Base-by-base conservation (phyloP, 257 asterid genomes). In the Knoxia roxburghii region DNA sequence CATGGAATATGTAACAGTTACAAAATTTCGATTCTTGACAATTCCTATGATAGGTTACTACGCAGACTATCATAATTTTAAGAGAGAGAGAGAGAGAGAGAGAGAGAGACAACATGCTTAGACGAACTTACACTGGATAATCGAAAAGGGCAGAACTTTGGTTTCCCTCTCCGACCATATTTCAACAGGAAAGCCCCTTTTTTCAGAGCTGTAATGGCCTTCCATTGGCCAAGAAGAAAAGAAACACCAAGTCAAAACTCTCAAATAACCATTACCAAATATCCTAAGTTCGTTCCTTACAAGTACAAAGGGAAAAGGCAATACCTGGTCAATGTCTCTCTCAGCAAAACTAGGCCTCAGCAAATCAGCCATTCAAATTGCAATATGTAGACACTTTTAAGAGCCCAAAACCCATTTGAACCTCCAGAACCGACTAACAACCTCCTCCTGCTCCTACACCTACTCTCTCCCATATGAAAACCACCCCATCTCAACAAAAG, bases 151-250 rank as follows among this genome's bases (percentile, higher is more conserved):
- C 95, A 89, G 82, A 91, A 91, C 88, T 91, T 91, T 13, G 98
- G 98, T 85, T 86, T 91, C 82, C 98, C 98, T 75, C 95, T 87
- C 67, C 98, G 73, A 53, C 98, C 96, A 70, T 91, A 89, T 82
- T 89, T 91, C 80, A 91, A 82, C 85, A 91, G 81, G 79, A 83
- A 85, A 61, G 95, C 91, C 68, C 98, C 98, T 72, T 86, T 91
- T 81, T 91, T 91, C 69, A 91, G 92, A 70, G 92, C 86, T 71
- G 86, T 85, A 67, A 91, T 82, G 79, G 96, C 98, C 96, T 91
- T 61, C 58, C 77, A 76, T 74, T 21, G 57, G 29, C 50, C 58
- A 40, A 54, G 41, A 60, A 75, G 73, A 33, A 76, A 11, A 33
- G 54, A 41, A 50, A 63, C 23, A 64, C 32, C 21, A 30, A 23